Conservation (phyloP, 1,284 basidiomycete species). For the Phenoliferia sp. region DNA sequence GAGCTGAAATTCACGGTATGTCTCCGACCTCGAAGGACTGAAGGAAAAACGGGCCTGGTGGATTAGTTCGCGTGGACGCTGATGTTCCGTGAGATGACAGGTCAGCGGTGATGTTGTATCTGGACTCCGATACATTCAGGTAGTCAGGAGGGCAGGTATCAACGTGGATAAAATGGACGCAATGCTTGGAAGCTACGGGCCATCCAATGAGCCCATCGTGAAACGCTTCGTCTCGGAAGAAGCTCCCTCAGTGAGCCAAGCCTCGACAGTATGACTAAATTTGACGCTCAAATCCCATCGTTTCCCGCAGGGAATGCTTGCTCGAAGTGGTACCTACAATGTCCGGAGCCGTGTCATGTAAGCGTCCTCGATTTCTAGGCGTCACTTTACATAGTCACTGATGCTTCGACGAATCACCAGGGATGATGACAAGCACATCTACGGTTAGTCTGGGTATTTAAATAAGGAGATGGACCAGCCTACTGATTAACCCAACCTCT, state of each 20-base stretch:
- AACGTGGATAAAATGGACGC: conserved; percentile 77
- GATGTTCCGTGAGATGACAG: background rate
- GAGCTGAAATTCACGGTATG: conserved; percentile 62
- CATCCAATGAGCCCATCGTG: conserved; percentile 50
- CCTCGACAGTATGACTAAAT: background rate
- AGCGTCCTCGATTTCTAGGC: no score
- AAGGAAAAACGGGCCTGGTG: no score
- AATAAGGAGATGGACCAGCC: no score
- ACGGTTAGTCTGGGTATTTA: background rate
- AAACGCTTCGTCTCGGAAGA: conserved; percentile 46
- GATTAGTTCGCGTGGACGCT: background rate
- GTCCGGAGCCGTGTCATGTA: conserved; percentile 76
- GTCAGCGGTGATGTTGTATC: conserved; percentile 39
- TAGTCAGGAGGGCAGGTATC: conserved; percentile 67
- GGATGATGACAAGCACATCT: background rate
- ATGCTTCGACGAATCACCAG: background rate
- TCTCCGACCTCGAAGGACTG: no score
- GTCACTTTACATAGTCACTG: conserved; percentile 59
- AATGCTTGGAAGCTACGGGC: conserved; percentile 85
- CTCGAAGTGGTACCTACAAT: conserved; percentile 66
- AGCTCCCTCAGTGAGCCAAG: conserved; percentile 22
- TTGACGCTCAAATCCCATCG: background rate
- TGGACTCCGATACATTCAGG: conserved; percentile 75
- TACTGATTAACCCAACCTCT: no score
- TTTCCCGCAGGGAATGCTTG: conserved; percentile 59